A percentile compares a stretch with the other conserved stretches of the same genome.
Conservation (phyloP, 2,329 filamentous ascomycete species). For the Lecanosticta acicola region DNA sequence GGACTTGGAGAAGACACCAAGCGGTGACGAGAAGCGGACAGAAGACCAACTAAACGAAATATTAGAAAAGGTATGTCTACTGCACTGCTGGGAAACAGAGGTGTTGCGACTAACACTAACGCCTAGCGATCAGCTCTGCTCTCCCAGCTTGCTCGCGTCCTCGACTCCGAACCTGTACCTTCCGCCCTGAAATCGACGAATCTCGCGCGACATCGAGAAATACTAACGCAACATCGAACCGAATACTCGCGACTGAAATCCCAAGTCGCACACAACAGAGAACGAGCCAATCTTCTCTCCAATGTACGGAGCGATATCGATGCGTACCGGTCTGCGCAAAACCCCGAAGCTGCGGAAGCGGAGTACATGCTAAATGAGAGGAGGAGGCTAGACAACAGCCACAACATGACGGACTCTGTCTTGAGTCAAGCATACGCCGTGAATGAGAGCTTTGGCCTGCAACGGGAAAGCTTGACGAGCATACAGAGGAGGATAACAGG, state of each 20-base stretch:
- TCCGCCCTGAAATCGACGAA: conserved; percentile 98
- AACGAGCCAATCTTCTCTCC: conserved; percentile 82
- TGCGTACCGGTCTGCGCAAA: conserved; percentile 65
- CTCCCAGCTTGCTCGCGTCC: conserved; percentile 74
- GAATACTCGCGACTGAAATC: conserved; percentile 72
- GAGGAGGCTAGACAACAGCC: conserved; percentile 76
- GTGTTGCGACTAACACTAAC: conserved; percentile 3
- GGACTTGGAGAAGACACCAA: conserved; percentile 74
- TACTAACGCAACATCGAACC: conserved; percentile 77
- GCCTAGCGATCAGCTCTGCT: conserved; percentile 73
- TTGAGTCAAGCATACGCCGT: conserved; percentile 94
- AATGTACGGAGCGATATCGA: conserved; percentile 90
- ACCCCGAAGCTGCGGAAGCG: conserved; percentile 76
- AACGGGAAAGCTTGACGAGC: conserved; percentile 79
- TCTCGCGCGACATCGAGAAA: conserved; percentile 81
- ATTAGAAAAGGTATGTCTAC: conserved; percentile 62
- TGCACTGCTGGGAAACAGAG: not conserved
- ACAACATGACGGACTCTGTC: conserved; percentile 83
- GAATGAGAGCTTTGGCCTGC: conserved; percentile 81
- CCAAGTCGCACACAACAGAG: conserved; percentile 69
- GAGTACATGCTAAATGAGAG: conserved; percentile 97
- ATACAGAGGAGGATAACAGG: conserved; percentile 87
- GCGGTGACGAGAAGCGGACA: conserved; percentile 73
- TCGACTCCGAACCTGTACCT: conserved; percentile 87
- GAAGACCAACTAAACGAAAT: conserved; percentile 80